Conservation (phyloP, 2,329 filamentous ascomycete species). For the Monascus ruber region DNA sequence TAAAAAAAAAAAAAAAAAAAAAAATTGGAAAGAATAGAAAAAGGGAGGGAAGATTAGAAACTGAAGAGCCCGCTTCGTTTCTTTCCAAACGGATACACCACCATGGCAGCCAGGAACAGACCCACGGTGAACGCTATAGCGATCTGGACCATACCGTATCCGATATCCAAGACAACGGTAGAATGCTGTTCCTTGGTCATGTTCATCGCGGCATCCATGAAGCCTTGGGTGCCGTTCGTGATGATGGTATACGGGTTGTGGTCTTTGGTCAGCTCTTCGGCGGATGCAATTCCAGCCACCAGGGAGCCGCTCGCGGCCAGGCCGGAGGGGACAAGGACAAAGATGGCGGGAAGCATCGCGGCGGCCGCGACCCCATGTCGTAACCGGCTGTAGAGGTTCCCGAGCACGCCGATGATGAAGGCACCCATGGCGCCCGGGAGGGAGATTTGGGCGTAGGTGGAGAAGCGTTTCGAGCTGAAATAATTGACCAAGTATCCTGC, state of each 20-base stretch:
- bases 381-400: constrained; percentile 65
- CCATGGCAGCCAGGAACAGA: constrained; percentile 36
- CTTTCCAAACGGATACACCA: constrained; percentile 39
- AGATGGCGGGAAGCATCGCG: constrained; percentile 80
- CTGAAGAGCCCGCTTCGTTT: constrained; percentile 39
- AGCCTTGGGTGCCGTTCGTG: constrained; percentile 28
- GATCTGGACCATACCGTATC: constrained; percentile 39
- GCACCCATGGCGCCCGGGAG: constrained; percentile 59
- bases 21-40: too few relatives aligned
- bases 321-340: constrained; percentile 55
- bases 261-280: constrained; percentile 40
- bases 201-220: constrained; percentile 17
- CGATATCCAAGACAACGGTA: constrained; percentile 33
- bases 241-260: constrained; percentile 20
- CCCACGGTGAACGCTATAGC: constrained; percentile 41
- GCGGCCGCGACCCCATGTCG: constrained; percentile 73
- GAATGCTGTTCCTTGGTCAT: constrained; percentile 12
- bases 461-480: constrained; percentile 59
- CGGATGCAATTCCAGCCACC: constrained; percentile 46
- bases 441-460: constrained; percentile 60
- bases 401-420: constrained; percentile 65
- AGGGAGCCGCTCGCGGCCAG: constrained; percentile 49
- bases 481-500: constrained; percentile 68
- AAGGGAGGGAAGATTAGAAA: constrained; percentile 18
- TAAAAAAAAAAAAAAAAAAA: too few relatives aligned